Conservation (phyloP, 1,139 yeast genomes). For the Hanseniaspora uvarum region DNA sequence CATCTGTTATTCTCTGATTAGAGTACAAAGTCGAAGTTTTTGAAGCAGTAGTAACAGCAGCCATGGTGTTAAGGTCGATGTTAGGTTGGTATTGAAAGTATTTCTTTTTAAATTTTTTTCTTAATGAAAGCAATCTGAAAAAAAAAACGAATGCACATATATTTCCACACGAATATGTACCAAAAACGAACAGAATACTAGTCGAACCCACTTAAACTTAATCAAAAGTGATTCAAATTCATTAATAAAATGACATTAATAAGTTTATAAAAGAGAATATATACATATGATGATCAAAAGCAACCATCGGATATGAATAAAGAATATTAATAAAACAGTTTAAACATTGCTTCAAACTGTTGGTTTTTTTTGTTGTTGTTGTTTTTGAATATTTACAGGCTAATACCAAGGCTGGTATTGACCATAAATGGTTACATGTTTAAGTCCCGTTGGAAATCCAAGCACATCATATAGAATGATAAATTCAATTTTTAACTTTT, state of each 20-base stretch:
- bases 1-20: slow-evolving; percentile 43
- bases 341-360: background rate
- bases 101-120: too few relatives aligned
- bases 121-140: background rate
- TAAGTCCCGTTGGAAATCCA: background rate
- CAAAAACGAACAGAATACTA: background rate
- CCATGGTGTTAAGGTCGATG: background rate
- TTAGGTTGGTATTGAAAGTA: background rate
- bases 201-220: background rate
- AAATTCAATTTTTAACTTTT: background rate
- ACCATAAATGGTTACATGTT: background rate
- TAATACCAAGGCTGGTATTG: background rate
- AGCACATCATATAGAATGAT: background rate
- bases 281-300: background rate
- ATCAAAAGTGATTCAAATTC: background rate
- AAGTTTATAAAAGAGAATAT: background rate
- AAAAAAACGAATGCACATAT: background rate
- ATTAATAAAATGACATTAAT: background rate
- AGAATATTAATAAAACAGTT: background rate
- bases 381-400: background rate
- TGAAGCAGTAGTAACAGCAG: background rate
- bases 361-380: background rate
- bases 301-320: background rate
- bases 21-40: slow-evolving; percentile 19
- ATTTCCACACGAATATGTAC: background rate